phyloP scores from a whole-genome alignment of 805 yeast species.

The Myxozyma lipomycoides region DNA sequence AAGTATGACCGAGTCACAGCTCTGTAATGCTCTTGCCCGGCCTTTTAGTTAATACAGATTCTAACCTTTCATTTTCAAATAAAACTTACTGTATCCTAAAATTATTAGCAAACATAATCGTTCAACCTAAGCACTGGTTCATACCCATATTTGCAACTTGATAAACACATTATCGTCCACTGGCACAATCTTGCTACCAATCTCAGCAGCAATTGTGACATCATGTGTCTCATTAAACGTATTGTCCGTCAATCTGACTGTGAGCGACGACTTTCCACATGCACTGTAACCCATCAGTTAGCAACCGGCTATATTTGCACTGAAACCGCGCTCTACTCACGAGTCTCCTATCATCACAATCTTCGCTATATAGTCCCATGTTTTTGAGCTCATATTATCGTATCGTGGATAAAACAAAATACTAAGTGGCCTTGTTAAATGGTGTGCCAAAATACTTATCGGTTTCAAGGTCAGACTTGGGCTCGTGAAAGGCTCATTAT shows the following conservation, averaged over 20 bases:
- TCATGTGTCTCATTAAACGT: conserved; percentile 37
- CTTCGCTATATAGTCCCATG: conserved; percentile 38
- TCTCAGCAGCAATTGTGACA: conserved; percentile 40
- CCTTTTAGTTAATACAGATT: conserved; percentile 13
- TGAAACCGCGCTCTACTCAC: conserved; percentile 27
- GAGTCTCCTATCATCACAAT: conserved; percentile 40
- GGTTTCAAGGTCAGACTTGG: no score
- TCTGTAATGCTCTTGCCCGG: conserved; percentile 40
- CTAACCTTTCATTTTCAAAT: background rate
- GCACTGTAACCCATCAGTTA: conserved; percentile 32
- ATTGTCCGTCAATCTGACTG: conserved; percentile 38
- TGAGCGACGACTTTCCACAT: conserved; percentile 39
- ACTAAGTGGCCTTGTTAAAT: no score
- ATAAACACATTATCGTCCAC: conserved; percentile 35
- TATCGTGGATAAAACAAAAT: no score
- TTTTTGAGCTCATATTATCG: conserved; percentile 22
- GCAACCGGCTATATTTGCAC: background rate
- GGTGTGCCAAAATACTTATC: no score
- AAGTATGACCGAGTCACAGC: conserved; percentile 39
- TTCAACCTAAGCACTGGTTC: background rate
- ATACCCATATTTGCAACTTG: conserved; percentile 39
- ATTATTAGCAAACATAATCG: background rate
- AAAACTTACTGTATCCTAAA: conserved; percentile 25
- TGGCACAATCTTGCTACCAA: conserved; percentile 37
- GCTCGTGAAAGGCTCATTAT: no score